phyloP scores from a whole-genome alignment of 192 early-diverging fungal genomes.

The Phycomyces blakesleeanus region DNA sequence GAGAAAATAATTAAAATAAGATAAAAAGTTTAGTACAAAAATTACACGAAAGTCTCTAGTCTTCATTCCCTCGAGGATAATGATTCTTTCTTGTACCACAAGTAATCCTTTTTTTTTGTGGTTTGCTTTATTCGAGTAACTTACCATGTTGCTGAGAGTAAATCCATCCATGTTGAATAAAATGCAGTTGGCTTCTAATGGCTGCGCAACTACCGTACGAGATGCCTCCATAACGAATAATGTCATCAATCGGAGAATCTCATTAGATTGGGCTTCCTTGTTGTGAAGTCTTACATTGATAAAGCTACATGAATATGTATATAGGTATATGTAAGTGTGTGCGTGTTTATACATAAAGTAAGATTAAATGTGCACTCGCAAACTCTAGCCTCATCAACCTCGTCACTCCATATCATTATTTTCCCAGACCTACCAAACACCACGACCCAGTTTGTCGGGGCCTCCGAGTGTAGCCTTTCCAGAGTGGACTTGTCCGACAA shows the following conservation, averaged over 20 bases:
- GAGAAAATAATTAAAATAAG: not conserved
- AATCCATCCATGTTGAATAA: conserved; percentile 80
- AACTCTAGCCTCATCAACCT: no score
- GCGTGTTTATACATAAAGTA: no score
- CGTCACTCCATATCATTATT: not conserved
- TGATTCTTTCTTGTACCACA: not conserved
- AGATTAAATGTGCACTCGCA: no score
- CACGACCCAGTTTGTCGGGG: conserved; percentile 44
- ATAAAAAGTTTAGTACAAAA: no score
- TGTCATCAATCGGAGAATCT: conserved; percentile 62
- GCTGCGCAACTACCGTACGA: conserved; percentile 59
- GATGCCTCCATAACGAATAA: conserved; percentile 73
- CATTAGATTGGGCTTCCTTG: conserved; percentile 57
- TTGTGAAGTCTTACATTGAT: conserved; percentile 49
- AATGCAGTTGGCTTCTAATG: conserved; percentile 69
- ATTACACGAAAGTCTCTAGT: no score
- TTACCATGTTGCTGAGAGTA: conserved; percentile 62
- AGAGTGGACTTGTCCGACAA: conserved; percentile 38
- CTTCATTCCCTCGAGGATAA: conserved; percentile 3
- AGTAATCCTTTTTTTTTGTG: no score
- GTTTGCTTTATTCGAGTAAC: not conserved
- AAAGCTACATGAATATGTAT: conserved; percentile 27
- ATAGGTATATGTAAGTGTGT: no score
- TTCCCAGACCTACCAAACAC: conserved; percentile 43
- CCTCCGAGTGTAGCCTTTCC: conserved; percentile 51